These are phyloP conservation scores for Alternaria angustiovoidea DNA, from an alignment of 2,329 filamentous ascomycete species.

Conservation along the genomic window DNA sequence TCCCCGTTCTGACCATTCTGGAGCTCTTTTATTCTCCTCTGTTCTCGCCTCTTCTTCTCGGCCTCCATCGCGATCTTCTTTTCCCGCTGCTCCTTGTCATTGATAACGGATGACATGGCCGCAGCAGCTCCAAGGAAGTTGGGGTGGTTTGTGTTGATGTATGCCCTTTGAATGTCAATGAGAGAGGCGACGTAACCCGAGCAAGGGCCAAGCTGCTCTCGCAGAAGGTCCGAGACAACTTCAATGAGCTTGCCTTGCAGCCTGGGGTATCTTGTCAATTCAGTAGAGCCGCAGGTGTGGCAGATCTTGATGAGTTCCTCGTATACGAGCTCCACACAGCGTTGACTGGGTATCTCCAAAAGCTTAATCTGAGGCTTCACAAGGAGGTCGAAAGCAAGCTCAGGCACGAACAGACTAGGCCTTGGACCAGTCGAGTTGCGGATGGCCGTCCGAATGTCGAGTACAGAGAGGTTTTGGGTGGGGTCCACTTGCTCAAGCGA, in stretches of 20 bases:
- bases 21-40: slow-evolving; percentile 81
- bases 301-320: slow-evolving; percentile 99
- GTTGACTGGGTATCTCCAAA: slow-evolving; percentile 90
- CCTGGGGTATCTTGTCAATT: slow-evolving; percentile 89
- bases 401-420: slow-evolving; percentile 94
- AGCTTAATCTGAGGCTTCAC: slow-evolving; percentile 99
- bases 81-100: slow-evolving; percentile 92
- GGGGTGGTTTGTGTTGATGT: slow-evolving; percentile 99
- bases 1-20: slow-evolving; percentile 65
- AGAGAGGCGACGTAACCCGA: slow-evolving; percentile 94
- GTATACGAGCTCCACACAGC: slow-evolving; percentile 97
- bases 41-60: slow-evolving; percentile 85
- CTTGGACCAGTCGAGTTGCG: slow-evolving; percentile 96
- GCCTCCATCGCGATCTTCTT: slow-evolving; percentile 81
- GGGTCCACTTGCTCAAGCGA: slow-evolving; percentile 96
- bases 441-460: slow-evolving; percentile 96
- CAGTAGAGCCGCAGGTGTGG: slow-evolving; percentile 95
- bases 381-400: slow-evolving; percentile 95
- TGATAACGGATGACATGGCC: slow-evolving; percentile 96
- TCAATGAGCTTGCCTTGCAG: slow-evolving; percentile 97
- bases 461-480: slow-evolving; percentile 90
- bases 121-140: slow-evolving; percentile 97
- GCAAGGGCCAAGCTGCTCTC: slow-evolving; percentile 88
- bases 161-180: slow-evolving; percentile 95
- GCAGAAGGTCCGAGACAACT: slow-evolving; percentile 92